These are phyloP conservation scores for Polygonum maritimum DNA, from an alignment of 148 eudicot species.

Conservation along the genomic window DNA sequence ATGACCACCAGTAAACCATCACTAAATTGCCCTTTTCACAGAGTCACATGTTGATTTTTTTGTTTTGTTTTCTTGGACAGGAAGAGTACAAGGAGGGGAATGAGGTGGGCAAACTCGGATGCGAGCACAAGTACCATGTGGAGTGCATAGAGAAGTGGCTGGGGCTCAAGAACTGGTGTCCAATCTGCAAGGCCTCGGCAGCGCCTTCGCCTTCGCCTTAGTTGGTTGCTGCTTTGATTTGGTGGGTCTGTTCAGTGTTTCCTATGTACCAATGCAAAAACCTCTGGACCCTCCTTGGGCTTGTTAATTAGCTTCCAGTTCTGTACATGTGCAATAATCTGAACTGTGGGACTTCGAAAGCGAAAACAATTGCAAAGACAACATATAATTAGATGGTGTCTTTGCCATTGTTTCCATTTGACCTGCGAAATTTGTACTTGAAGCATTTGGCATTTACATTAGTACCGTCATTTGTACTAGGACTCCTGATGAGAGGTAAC, in stretches of 20 bases:
- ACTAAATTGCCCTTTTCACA: background rate
- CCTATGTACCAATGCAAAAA: background rate
- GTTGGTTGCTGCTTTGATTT: background rate
- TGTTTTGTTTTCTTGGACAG: constrained; percentile 26
- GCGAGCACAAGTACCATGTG: constrained; percentile 60
- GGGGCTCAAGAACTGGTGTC: constrained; percentile 89
- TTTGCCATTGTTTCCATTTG: background rate
- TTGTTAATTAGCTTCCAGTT: background rate
- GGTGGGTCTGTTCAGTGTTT: background rate
- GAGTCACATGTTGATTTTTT: background rate
- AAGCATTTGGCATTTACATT: background rate
- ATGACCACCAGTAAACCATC: background rate
- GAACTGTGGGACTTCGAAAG: background rate
- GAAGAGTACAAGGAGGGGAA: constrained; percentile 78
- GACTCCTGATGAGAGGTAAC: background rate
- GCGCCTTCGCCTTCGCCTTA: background rate
- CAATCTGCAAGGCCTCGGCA: constrained; percentile 56
- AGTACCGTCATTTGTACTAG: background rate
- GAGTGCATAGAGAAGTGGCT: constrained; percentile 67
- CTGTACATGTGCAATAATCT: background rate
- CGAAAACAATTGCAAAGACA: background rate
- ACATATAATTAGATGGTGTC: background rate
- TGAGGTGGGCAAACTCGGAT: constrained; percentile 53
- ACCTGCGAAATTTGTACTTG: background rate
- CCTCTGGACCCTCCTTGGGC: background rate